Evolutionary conservation across 2,329 filamentous ascomycete species (phyloP).

Genomic region (Monilinia laxa): DNA sequence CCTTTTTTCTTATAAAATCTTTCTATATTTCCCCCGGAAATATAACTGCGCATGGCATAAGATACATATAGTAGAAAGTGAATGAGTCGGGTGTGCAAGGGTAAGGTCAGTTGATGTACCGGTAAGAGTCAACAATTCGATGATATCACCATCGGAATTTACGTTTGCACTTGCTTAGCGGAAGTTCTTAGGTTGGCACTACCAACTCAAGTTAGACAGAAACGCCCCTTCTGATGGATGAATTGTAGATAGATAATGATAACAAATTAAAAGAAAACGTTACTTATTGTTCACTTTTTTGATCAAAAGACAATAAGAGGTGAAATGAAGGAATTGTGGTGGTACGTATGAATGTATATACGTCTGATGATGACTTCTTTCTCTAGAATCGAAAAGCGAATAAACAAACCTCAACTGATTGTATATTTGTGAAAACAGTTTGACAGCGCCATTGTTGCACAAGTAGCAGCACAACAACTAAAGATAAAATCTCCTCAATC

Average conservation of each 20-base stretch:
- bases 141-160: constrained; percentile 15
- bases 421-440: too few relatives aligned
- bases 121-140: background rate
- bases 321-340: too few relatives aligned
- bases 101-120: constrained; percentile 4
- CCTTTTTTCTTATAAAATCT: background rate
- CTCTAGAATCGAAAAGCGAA: too few relatives aligned
- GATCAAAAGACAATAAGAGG: too few relatives aligned
- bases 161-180: constrained; percentile 15
- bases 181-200: constrained; percentile 1
- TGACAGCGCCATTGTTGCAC: too few relatives aligned
- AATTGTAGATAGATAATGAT: constrained; percentile 3
- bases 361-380: too few relatives aligned
- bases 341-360: too few relatives aligned
- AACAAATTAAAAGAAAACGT: too few relatives aligned
- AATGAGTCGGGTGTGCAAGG: background rate
- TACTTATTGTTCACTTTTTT: too few relatives aligned
- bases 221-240: background rate
- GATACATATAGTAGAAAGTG: background rate
- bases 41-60: background rate
- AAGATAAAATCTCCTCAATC: too few relatives aligned
- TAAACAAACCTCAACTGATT: too few relatives aligned
- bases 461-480: too few relatives aligned
- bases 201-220: background rate
- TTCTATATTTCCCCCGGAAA: background rate